Evolutionary conservation across 2,329 filamentous ascomycete species (phyloP), one percentile per base, ranked within the genome.

Genomic region (Paraconiothyrium brasiliense): DNA sequence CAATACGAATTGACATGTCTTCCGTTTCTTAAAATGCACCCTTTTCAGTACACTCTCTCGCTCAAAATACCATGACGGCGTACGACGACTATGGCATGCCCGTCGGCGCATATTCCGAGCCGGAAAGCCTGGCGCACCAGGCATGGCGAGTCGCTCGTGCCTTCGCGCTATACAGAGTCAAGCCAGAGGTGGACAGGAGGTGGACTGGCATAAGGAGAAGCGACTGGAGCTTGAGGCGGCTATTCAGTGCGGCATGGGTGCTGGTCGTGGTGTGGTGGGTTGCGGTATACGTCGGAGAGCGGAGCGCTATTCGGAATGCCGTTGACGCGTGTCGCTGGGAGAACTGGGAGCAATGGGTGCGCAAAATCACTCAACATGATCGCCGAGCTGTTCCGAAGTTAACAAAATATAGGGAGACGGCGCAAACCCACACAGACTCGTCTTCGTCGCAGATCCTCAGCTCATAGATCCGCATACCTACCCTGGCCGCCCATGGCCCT

Each of bases 401-500:
- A 35, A 76, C 46, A 34, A 10, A 16, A 7, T 41, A 41, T 73
- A 97, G 95, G 92, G 93, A 57, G 80, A 86, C 71, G 88, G 85
- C 68, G 90, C 94, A 54, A 88, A 86, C 37, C 95, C 95, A 32
- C 94, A 98, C 77, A 92, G 90, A 75, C 85, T 97, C 68, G 84
- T 92, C 69, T 89, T 97, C 75, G 85, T 97, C 67, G 93, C 94
- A 63, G 94, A 97, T 74, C 94, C 94, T 47, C 94, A 97, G 77
- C 86, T 97, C 61, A 93, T 95, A 73, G 94, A 97, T 78, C 92
- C 93, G 58, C 92, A 97, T 78, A 96, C 93, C n/a, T 97, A 97
- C 73, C 92, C 93, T 2, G 93, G 91, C 69, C 89, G 94, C 48
- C 89, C 88, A 43, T 91, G 89, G 89, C 89, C 88, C 11, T 80